Base-by-base conservation (phyloP, 768 basidiomycete species). In the Mycena rosella region DNA sequence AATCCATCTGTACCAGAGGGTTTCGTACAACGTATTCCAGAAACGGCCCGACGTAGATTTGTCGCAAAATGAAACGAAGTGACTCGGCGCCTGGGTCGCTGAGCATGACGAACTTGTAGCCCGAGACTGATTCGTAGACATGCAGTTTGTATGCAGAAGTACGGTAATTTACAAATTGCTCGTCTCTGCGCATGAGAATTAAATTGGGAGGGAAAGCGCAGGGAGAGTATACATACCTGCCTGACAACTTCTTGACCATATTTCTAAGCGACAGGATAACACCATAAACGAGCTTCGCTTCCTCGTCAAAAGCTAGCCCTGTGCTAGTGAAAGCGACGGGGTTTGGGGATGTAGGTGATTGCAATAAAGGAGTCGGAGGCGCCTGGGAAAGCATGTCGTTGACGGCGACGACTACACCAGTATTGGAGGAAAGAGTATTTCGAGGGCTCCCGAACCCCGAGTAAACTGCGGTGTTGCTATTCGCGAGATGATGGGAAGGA, bases 211-310 rank as follows among this genome's bases (percentile, higher is more conserved):
- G 7, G 14, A 36, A 34, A 49, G 44, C 17, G 22, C 13, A 34
- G 36, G 73, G 82, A 44, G 70, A 9, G 30, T 2, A 15, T 24
- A 51, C 20, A 38, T 63, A 96, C 97, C 91, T 86, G 72, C 92
- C 91, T 15, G 96, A 93, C 13, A 99, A 79, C 78, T 98, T 99
- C 84, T 90, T 97, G 75, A 97, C 84, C 96, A 99, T 97, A 78
- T 95, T 96, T 60, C 95, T 82, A 72, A 99, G 76, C 9, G 95
- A 96, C 47, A 98, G 83, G 17, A 99, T 85, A 60, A 99, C 94
- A 62, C 98, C 98, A 77, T 99, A 99, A 0, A 99, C 96, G 67
- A 99, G 86, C 77, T 99, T 99, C 1, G 92, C 91, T 78, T 99
- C 97, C 78, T 99, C 98, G 75, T 99, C 98, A 72, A 99, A 99